A percentile compares a stretch with the other conserved stretches of the same genome.
These are phyloP conservation scores for Xylariaceae sp. DNA, from an alignment of 2,329 filamentous ascomycete genomes.

Conservation along the genomic window DNA sequence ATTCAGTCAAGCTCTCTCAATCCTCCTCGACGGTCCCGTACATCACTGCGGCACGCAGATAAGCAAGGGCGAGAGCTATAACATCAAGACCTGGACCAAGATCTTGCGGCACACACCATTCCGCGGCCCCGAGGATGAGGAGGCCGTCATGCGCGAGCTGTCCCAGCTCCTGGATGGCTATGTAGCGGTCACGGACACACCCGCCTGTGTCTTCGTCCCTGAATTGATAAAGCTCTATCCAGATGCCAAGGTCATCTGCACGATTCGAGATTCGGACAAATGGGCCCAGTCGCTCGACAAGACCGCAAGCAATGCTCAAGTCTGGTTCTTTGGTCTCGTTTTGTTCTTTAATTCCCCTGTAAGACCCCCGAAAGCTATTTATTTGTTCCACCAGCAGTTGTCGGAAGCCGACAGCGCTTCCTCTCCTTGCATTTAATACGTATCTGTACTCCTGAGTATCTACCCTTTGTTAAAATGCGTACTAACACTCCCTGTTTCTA, in stretches of 20 bases:
- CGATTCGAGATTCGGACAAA: slow-evolving; percentile 33
- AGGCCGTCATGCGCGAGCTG: slow-evolving; percentile 22
- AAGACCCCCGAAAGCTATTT: slow-evolving; percentile 8
- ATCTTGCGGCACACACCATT: slow-evolving; percentile 29
- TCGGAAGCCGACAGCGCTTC: not conserved
- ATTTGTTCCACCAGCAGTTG: not conserved
- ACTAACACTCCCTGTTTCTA: slow-evolving; percentile 12
- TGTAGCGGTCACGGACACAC: slow-evolving; percentile 37
- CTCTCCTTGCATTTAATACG: not conserved
- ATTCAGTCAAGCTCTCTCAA: slow-evolving; percentile 33
- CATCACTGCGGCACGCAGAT: slow-evolving; percentile 35
- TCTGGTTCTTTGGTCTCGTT: slow-evolving; percentile 29
- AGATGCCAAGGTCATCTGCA: slow-evolving; percentile 40
- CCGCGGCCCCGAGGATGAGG: slow-evolving; percentile 26
- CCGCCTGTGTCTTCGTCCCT: slow-evolving; percentile 34
- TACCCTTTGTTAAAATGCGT: not conserved
- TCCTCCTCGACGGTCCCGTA: slow-evolving; percentile 34
- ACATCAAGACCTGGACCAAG: slow-evolving; percentile 32
- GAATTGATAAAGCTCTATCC: slow-evolving; percentile 39
- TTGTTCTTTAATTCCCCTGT: slow-evolving; percentile 28
- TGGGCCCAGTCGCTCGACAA: slow-evolving; percentile 38
- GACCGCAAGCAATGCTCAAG: slow-evolving; percentile 26
- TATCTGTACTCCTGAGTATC: not conserved
- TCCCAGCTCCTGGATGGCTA: slow-evolving; percentile 35
- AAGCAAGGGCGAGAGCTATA: slow-evolving; percentile 25